Base-by-base conservation (phyloP, 805 yeast species). In the Pichia insulana region DNA sequence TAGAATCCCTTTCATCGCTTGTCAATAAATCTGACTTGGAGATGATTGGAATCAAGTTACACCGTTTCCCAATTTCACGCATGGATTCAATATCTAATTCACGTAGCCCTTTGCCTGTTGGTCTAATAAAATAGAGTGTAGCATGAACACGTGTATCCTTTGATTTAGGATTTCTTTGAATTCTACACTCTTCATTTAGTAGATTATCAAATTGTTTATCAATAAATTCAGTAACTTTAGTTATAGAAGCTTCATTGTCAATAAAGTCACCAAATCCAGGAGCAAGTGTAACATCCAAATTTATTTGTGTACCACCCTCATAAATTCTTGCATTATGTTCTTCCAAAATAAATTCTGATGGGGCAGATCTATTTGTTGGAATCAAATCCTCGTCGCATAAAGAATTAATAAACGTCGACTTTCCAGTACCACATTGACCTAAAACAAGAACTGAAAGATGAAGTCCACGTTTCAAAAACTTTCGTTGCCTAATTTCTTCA, bases 41-140 rank as follows among this genome's bases (percentile, higher is more conserved):
- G 50, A 88, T 73, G 3, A 89, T 78, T 0, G 96, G 96, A 46
- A 88, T 78, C 47, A 88, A 69, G 54, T 86, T 88, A 37, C 83
- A 88, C 38, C 89, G 71, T 30, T 70, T 65, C 26, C 83, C 69
- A 19, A 88, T 67, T 46, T 74, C 77, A 59, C 74, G 74, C 80
- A 89, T 73, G 10, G 80, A 71, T 46, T 72, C 74, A 45, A 85
- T 69, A 60, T 89, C 96, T 44, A 83, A 67, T 11, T 83, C 78
- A 35, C 74, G 67, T 42, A 85, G 61, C 2, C 80, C 74, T 50
- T 71, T 75, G 37, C 80, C 79, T 2, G 81, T 72, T 1, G 95
- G 89, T 15, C 80, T 71, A 42, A 90, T 70, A 58, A 90, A 84
- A 63, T 87, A 90, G 38, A 90, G 60, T 53, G 95, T 85, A 25